Evolutionary conservation across 768 basidiomycete species (phyloP).

Genomic region (Rhodotorula graminis): DNA sequence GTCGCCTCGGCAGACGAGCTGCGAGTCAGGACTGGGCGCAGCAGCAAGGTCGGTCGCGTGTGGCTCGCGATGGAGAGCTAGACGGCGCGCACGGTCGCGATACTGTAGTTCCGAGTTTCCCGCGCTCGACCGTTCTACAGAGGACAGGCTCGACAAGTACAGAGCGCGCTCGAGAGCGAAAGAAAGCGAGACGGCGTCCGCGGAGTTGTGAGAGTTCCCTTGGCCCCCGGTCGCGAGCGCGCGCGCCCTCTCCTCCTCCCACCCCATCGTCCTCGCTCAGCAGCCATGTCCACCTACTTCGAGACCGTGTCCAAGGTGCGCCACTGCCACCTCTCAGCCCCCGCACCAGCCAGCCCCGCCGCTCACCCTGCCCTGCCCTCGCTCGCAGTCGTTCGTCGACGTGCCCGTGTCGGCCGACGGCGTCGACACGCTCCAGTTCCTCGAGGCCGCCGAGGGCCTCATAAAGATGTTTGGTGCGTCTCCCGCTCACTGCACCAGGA

Average conservation of each 20-base stretch:
- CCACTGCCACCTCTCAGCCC: neutral
- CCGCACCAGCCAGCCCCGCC: too few species aligned
- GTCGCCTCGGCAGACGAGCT: too few species aligned
- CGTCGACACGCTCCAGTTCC: slow-evolving; percentile 79
- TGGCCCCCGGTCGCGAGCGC: neutral
- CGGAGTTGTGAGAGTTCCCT: too few species aligned
- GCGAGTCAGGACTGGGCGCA: too few species aligned
- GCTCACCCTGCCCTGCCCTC: neutral
- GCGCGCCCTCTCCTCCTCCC: neutral
- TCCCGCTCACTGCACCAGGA: rapidly evolving
- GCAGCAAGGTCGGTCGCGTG: too few species aligned
- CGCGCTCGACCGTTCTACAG: too few species aligned
- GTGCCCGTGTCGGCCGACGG: slow-evolving; percentile 80
- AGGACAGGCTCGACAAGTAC: too few species aligned
- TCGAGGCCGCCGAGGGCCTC: slow-evolving; percentile 81
- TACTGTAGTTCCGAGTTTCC: too few species aligned
- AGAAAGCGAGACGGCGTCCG: too few species aligned
- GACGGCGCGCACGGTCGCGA: too few species aligned
- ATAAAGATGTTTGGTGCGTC: slow-evolving; percentile 82
- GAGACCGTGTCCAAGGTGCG: slow-evolving; percentile 40
- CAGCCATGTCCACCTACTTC: slow-evolving; percentile 43
- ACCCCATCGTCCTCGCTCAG: neutral
- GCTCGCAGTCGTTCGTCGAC: slow-evolving; percentile 77
- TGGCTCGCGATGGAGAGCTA: too few species aligned
- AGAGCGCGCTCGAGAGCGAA: too few species aligned